Base-by-base conservation (phyloP, 2,329 filamentous ascomycete species). In the Fusarium sp. region DNA sequence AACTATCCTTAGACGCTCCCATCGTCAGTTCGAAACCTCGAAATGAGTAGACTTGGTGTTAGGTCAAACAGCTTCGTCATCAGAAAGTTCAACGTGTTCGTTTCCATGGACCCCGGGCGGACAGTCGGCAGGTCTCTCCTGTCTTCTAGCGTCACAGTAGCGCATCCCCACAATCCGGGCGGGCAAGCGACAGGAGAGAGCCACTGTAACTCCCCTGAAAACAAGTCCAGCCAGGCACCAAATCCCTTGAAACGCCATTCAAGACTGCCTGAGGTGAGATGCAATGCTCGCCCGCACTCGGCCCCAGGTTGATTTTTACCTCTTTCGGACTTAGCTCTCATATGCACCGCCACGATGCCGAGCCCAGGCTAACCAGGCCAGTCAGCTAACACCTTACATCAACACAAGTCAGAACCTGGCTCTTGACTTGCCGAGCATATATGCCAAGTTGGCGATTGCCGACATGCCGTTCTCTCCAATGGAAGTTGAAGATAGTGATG, bases 11-110 rank as follows among this genome's bases (percentile, higher is more conserved):
- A 59, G 51, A 54, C 49, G 23, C 51, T 54, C 59, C 44, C 37
- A 51, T 56, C 63, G 30, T 13, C 37, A 25, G 21, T 48, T 39
- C 25, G 51, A 56, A 54, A 43, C 30, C 42, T 41, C 18, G 13
- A 49, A 25, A 61, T 31, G 18, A 65, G 50, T 42, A 44, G 34
- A 41, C 18, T n/a, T 37, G 34, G 34, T 37, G 34, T 37, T 37
- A n/a, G 34, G 37, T 52, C 49, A 42, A 52, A 41, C 49, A 42
- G 34, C 31, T 52, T 62, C 21, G 45, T 62, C 44, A 54, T 61
- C 58, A 60, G 72, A 75, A 76, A 76, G 64, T 64, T 69, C 74
- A 75, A 76, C 74, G 74, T 76, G 74, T 76, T 76, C 74, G 72
- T 75, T 76, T 75, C 62, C 62, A 25, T 64, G 34, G 34, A 37